Evolutionary conservation across 495 filamentous ascomycete species (phyloP).

Genomic region (Hapsidospora chrysogenum): DNA sequence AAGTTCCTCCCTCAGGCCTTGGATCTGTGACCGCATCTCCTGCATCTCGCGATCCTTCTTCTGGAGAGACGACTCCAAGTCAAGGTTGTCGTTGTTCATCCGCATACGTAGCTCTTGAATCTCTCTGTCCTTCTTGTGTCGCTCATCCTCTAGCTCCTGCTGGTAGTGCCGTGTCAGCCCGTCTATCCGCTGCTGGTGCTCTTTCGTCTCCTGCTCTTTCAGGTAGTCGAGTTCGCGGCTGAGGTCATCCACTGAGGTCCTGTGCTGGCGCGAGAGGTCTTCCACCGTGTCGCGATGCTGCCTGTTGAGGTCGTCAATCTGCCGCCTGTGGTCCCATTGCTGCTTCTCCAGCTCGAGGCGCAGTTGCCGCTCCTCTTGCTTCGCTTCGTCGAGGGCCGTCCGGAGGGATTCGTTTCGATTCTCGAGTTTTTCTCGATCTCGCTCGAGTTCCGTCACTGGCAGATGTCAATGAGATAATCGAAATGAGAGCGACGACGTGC

Average conservation of each 20-base stretch:
- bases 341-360: conserved; percentile 12
- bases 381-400: conserved; percentile 40
- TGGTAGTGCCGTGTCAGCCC: conserved; percentile 15
- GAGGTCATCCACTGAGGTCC: conserved; percentile 18
- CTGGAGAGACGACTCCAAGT: conserved; percentile 42
- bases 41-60: conserved; percentile 44
- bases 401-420: conserved; percentile 38
- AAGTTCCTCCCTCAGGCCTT: conserved; percentile 39
- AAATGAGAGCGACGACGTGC: background rate
- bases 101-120: conserved; percentile 45
- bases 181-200: conserved; percentile 29
- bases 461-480: conserved; percentile 2
- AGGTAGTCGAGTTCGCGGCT: conserved; percentile 18
- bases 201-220: conserved; percentile 10
- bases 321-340: conserved; percentile 17
- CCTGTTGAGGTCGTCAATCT: conserved; percentile 20
- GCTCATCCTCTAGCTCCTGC: conserved; percentile 41
- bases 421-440: conserved; percentile 35
- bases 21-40: conserved; percentile 32
- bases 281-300: conserved; percentile 21
- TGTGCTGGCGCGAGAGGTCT: conserved; percentile 17
- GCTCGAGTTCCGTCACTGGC: conserved; percentile 52
- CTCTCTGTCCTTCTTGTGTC: conserved; percentile 39
- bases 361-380: conserved; percentile 17
- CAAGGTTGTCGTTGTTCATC: conserved; percentile 45